A percentile compares a stretch with the other conserved stretches of the same genome.
phyloP scores from a whole-genome alignment of 331 rosid species.

The Malus hybrid region DNA sequence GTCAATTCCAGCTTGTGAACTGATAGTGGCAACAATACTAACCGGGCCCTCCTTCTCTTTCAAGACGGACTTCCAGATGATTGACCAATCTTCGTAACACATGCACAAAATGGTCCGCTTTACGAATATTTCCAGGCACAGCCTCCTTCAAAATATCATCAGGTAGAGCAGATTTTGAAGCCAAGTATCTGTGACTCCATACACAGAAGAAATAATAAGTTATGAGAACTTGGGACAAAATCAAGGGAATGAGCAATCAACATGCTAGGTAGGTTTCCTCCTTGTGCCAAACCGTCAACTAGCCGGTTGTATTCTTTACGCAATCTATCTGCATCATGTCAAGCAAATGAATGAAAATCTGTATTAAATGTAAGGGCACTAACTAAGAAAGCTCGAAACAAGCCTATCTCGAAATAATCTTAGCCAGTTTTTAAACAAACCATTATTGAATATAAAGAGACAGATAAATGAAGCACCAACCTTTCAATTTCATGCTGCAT shows the following conservation, averaged over 20 bases:
- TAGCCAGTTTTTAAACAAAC: neutral
- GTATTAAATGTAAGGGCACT: slow-evolving; percentile 23
- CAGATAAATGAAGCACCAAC: slow-evolving; percentile 26
- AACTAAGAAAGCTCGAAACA: slow-evolving; percentile 2
- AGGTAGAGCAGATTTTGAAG: slow-evolving; percentile 89
- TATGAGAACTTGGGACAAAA: slow-evolving; percentile 1
- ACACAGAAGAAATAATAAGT: slow-evolving; percentile 15
- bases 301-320: slow-evolving; percentile 87
- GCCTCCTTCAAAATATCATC: slow-evolving; percentile 96
- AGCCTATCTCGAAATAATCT: neutral
- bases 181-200: slow-evolving; percentile 70
- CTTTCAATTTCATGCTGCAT: slow-evolving; percentile 85
- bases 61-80: slow-evolving; percentile 81
- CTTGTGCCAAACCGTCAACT: slow-evolving; percentile 86
- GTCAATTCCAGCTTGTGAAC: slow-evolving; percentile 84
- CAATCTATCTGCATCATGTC: slow-evolving; percentile 86
- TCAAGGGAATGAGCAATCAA: neutral
- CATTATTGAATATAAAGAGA: neutral
- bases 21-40: slow-evolving; percentile 52
- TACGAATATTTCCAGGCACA: slow-evolving; percentile 94
- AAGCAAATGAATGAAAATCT: slow-evolving; percentile 34
- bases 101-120: slow-evolving; percentile 81
- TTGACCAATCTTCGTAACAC: slow-evolving; percentile 82
- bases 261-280: slow-evolving; percentile 76
- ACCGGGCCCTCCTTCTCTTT: slow-evolving; percentile 84